phyloP scores from a whole-genome alignment of 2,329 filamentous ascomycete genomes.

The Endothia cerciana region DNA sequence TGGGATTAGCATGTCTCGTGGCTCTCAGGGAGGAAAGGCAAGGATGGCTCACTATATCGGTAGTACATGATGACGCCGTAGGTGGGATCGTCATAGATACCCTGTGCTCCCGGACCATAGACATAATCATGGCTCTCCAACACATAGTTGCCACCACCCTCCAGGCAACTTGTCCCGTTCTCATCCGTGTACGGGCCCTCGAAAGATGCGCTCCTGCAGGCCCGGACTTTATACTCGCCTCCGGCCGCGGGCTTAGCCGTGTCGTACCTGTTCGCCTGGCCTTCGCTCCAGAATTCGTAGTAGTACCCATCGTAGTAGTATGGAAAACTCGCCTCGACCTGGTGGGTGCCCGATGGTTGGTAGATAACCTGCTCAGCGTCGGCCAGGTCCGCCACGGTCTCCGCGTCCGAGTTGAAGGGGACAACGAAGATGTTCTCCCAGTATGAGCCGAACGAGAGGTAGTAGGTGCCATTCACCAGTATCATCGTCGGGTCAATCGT shows the following conservation, averaged over 20 bases:
- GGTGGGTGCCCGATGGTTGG: slow-evolving; percentile 52
- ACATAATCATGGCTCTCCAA: slow-evolving; percentile 60
- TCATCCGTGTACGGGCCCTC: slow-evolving; percentile 61
- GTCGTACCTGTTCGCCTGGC: slow-evolving; percentile 65
- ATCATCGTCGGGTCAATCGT: slow-evolving; percentile 60
- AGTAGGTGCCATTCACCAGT: slow-evolving; percentile 48
- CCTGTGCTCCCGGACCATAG: slow-evolving; percentile 67
- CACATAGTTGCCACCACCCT: slow-evolving; percentile 61
- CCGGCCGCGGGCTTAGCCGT: slow-evolving; percentile 54
- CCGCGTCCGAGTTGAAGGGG: slow-evolving; percentile 46
- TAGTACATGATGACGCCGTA: slow-evolving; percentile 65
- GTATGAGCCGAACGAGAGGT: slow-evolving; percentile 69
- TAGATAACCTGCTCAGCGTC: slow-evolving; percentile 53
- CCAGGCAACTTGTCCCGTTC: slow-evolving; percentile 55
- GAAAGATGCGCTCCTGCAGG: slow-evolving; percentile 58
- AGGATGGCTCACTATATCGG: slow-evolving; percentile 59
- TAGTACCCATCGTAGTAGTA: slow-evolving; percentile 60
- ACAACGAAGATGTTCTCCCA: slow-evolving; percentile 69
- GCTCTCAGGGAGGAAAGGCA: neutral
- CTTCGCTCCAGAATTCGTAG: slow-evolving; percentile 67
- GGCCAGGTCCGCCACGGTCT: slow-evolving; percentile 33
- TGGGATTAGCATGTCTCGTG: neutral
- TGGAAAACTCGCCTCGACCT: slow-evolving; percentile 61
- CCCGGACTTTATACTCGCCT: slow-evolving; percentile 68
- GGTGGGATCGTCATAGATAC: slow-evolving; percentile 54